Evolutionary conservation across 148 eudicot species (phyloP), one percentile per base, ranked within the genome.

Genomic region (Cornus suecica): DNA sequence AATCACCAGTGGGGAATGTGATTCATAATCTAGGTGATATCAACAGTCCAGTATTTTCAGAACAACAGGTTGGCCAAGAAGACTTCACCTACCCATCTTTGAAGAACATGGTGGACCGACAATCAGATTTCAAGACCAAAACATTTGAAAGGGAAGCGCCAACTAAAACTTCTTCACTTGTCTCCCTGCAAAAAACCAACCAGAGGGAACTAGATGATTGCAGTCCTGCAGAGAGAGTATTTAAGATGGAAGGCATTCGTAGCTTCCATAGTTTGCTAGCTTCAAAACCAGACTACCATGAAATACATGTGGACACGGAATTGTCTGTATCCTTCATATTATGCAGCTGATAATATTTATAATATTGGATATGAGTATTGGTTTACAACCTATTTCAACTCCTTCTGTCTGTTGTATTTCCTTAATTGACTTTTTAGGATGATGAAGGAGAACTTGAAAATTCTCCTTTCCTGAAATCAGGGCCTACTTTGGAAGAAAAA

Each of bases 341-440:
- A 51, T 32, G 28, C 1, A 52, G 32, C 30, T 56, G 52, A 26
- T 48, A 41, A 30, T 74, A 61, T 42, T 23, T 42, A 56, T 74
- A 13, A n/a, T 76, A 77, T 68, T 72, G 8, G 65, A 68, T 72
- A 64, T 34, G 51, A 18, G 54, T 73, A 22, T 54, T 29, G 28
- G 45, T 70, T 70, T 52, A 10, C 31, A 18, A 26, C 23, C 56
- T 71, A 41, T 72, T 66, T 23, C 8, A 20, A 16, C 16, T 67
- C 34, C 23, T 51, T 64, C 31, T 22, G n/a, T 28, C 20, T 67
- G 25, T 77, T 77, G 69, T 22, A 73, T 72, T 80, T 84, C 84
- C 85, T 90, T 81, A 75, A 65, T 76, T 64, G 69, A 66, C 65
- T 66, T 6, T 71, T 34, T 76, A 92, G 97, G 87, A 84, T 81